Conservation (phyloP, 805 yeast species). For the Schwanniomyces vanrijiae region DNA sequence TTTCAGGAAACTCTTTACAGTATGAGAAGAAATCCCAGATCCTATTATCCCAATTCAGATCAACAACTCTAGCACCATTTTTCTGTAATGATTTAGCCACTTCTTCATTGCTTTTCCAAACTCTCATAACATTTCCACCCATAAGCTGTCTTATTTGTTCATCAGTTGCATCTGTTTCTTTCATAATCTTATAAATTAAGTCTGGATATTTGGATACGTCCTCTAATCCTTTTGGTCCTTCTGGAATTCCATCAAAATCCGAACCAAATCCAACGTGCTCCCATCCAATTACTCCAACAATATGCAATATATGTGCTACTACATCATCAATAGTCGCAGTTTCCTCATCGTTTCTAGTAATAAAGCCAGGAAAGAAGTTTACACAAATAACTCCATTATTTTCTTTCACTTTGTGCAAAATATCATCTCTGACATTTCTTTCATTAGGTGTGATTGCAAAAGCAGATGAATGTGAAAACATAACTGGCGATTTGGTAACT, state of each 20-base stretch:
- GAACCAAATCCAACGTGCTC: conserved; percentile 52
- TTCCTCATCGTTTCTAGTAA: conserved; percentile 20
- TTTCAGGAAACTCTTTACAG: conserved; percentile 33
- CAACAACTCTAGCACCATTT: conserved; percentile 24
- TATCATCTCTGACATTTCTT: conserved; percentile 23
- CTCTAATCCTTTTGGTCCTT: conserved; percentile 50
- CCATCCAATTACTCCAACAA: conserved; percentile 49
- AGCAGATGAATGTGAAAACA: conserved; percentile 51
- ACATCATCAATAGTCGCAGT: conserved; percentile 46
- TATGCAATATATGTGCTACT: conserved; percentile 44
- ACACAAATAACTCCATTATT: conserved; percentile 50
- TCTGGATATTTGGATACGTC: conserved; percentile 58
- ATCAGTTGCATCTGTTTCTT: conserved; percentile 40
- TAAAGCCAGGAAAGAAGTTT: conserved; percentile 45
- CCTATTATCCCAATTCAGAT: conserved; percentile 43
- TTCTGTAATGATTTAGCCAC: conserved; percentile 17
- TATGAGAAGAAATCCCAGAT: conserved; percentile 41
- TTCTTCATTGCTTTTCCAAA: conserved; percentile 44
- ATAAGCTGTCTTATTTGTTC: conserved; percentile 43
- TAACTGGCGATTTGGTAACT: conserved; percentile 45
- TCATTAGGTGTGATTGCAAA: conserved; percentile 39
- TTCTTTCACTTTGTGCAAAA: conserved; percentile 34
- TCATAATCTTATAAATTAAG: conserved; percentile 29
- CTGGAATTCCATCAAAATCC: conserved; percentile 54
- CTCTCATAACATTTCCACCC: conserved; percentile 48